Percentiles rank a stretch among this genome's conserved stretches.
Conservation (phyloP, 2,329 filamentous ascomycete genomes). For the Rugonectria rugulosa region DNA sequence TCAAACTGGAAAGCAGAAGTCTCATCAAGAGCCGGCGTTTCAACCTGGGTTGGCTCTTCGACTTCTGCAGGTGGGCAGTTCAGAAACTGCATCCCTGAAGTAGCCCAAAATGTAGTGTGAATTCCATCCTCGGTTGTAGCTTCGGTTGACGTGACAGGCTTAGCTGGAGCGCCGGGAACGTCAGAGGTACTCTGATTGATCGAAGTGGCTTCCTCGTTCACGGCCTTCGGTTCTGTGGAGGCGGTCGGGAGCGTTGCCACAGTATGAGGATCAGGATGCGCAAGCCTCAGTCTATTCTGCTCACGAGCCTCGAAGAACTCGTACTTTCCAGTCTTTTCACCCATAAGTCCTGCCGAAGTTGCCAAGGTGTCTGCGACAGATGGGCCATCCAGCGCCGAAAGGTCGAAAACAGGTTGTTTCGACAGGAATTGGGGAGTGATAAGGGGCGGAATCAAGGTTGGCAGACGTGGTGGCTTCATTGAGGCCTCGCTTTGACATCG, state of each 20-base stretch:
- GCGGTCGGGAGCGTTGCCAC: neutral
- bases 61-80: conserved; percentile 28
- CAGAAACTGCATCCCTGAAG: conserved; percentile 45
- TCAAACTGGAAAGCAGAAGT: conserved; percentile 43
- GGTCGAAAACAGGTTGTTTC: no score
- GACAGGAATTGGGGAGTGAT: no score
- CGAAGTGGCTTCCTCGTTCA: neutral
- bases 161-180: neutral
- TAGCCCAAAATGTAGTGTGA: conserved; percentile 31
- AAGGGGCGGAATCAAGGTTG: conserved; percentile 37
- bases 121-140: neutral
- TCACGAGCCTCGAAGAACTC: conserved; percentile 52
- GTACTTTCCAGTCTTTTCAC: conserved; percentile 46
- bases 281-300: conserved; percentile 40
- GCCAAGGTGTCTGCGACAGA: no score
- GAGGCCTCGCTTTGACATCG: no score
- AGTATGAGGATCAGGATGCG: conserved; percentile 13
- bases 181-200: neutral
- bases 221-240: neutral
- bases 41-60: neutral
- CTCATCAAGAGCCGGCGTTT: conserved; percentile 33
- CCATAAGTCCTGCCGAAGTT: conserved; percentile 41
- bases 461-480: no score
- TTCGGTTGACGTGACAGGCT: neutral
- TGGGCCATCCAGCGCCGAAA: no score